phyloP scores from a whole-genome alignment of 176 grass and related monocot species.

The Rhynchospora breviuscula region DNA sequence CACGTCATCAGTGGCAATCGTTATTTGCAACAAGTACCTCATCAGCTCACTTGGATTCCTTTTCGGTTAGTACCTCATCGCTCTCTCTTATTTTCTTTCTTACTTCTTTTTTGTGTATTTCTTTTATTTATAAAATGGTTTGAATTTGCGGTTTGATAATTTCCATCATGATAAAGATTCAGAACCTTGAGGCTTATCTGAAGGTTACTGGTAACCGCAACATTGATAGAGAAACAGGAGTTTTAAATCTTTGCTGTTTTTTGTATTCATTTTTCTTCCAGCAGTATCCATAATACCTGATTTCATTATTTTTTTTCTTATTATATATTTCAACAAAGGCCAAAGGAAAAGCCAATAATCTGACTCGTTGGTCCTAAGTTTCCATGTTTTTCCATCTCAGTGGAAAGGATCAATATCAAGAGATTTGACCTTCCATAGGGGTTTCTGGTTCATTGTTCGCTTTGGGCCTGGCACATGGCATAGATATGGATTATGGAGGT shows the following conservation, averaged over 20 bases:
- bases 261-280: not conserved
- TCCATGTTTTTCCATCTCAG: not conserved
- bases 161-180: not conserved
- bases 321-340: not conserved
- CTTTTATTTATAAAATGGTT: not conserved
- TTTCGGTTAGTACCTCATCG: conserved; percentile 44
- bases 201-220: not conserved
- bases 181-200: not conserved
- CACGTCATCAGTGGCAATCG: conserved; percentile 74
- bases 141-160: not conserved
- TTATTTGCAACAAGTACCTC: conserved; percentile 96
- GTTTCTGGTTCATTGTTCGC: not conserved
- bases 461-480: not conserved
- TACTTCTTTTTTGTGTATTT: not conserved
- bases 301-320: not conserved
- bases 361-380: not conserved
- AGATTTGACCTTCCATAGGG: not conserved
- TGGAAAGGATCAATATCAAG: not conserved
- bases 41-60: conserved; percentile 74
- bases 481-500: not conserved
- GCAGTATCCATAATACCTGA: not conserved
- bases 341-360: not conserved
- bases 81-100: not conserved
- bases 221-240: not conserved
- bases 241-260: not conserved